These are phyloP conservation scores for Penicillium macrosclerotiorum DNA, from an alignment of 495 filamentous ascomycete species.

Conservation along the genomic window DNA sequence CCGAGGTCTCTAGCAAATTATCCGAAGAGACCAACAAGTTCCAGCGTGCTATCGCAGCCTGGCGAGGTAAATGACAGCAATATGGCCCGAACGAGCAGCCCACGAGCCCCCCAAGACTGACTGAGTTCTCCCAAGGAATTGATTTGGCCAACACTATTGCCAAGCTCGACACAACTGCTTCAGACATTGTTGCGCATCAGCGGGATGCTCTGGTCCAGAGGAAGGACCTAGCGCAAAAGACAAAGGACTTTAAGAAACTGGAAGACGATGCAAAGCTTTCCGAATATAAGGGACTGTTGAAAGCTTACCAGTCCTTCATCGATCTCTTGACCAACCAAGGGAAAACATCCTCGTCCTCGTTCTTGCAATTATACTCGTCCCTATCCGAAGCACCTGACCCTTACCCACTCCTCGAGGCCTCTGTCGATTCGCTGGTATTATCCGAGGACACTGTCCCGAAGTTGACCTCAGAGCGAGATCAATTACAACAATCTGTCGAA, in stretches of 20 bases:
- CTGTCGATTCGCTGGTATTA: constrained; percentile 85
- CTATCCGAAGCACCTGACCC: constrained; percentile 95
- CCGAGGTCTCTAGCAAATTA: constrained; percentile 25
- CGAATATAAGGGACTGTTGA: constrained; percentile 86
- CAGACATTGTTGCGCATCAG: constrained; percentile 89
- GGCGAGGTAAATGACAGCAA: constrained; percentile 68
- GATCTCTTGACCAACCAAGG: constrained; percentile 93
- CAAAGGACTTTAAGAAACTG: constrained; percentile 94
- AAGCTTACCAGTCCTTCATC: constrained; percentile 97
- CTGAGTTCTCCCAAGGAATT: constrained; percentile 58
- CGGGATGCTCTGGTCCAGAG: constrained; percentile 88
- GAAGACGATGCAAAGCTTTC: constrained; percentile 84
- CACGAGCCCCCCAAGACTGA: constrained; percentile 23
- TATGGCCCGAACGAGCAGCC: background rate
- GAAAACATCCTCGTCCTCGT: constrained; percentile 86
- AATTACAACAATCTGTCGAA: constrained; percentile 73
- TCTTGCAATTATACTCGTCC: constrained; percentile 87
- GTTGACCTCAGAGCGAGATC: constrained; percentile 80
- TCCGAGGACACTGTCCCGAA: constrained; percentile 90
- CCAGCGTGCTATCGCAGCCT: constrained; percentile 90
- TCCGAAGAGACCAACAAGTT: constrained; percentile 80
- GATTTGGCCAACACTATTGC: constrained; percentile 83
- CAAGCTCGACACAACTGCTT: constrained; percentile 84
- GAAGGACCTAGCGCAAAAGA: constrained; percentile 97
- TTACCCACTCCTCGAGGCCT: constrained; percentile 93